Base-by-base conservation (phyloP, 768 basidiomycete genomes). In the Lactifluus hygrophoroides region DNA sequence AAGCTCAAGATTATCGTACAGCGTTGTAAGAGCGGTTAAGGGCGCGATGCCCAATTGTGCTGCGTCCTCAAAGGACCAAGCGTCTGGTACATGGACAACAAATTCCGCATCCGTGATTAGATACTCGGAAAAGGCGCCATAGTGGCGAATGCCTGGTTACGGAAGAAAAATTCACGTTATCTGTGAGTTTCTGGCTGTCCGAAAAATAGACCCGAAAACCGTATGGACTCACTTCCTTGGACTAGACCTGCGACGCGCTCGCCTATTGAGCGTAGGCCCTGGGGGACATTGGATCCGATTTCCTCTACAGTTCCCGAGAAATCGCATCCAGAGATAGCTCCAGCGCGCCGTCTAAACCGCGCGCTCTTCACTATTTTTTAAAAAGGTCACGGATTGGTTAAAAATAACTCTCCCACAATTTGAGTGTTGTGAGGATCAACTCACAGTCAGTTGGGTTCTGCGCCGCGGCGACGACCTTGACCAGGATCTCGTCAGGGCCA, bases 381-480 rank as follows among this genome's bases (percentile, higher is more conserved):
- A n/a, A n/a, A n/a, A n/a, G n/a, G n/a, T n/a, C n/a, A n/a, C n/a
- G n/a, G n/a, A n/a, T n/a, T n/a, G n/a, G n/a, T n/a, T n/a, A n/a
- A n/a, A n/a, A n/a, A n/a, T n/a, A n/a, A n/a, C n/a, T n/a, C n/a
- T n/a, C n/a, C n/a, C n/a, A n/a, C n/a, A n/a, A n/a, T n/a, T n/a
- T n/a, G n/a, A n/a, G n/a, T n/a, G n/a, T n/a, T n/a, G n/a, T n/a
- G n/a, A 13, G 67, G 60, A 54, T 69, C 67, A 10, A 27, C 54
- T 38, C 55, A 64, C 57, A 32, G 65, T 65, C 64, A 65, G 61
- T 68, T 64, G 35, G 65, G 62, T 64, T 66, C 67, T 54, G 65
- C 57, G 42, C 72, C 70, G 51, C 76, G 67, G 51, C 74, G 72
- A 17, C 72, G 64, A 64, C 35, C 28, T 62, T 62, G 48, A 62